These are phyloP conservation scores for Populus euphratica DNA, from an alignment of 345 rosid genomes.

Conservation along the genomic window DNA sequence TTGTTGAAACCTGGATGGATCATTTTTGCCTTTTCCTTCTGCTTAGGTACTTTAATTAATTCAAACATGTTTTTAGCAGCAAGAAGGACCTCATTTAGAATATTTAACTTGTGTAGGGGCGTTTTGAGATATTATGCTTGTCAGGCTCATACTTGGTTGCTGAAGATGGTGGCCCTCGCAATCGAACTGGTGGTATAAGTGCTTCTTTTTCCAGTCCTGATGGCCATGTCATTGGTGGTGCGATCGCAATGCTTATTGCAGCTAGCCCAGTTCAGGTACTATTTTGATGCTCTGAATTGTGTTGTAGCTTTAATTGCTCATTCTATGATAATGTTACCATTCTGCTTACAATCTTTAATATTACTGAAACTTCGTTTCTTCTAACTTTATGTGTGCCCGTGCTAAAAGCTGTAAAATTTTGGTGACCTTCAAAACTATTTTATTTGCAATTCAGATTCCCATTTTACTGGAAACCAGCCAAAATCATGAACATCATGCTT, in stretches of 20 bases:
- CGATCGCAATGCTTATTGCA: conserved; percentile 73
- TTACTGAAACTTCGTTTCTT: background rate
- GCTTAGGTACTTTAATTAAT: background rate
- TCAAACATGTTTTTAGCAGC: background rate
- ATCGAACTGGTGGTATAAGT: conserved; percentile 86
- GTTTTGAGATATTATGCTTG: conserved; percentile 86
- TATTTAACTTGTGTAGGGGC: conserved; percentile 55
- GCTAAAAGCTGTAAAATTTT: background rate
- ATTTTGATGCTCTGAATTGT: background rate
- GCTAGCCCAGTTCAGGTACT: conserved; percentile 80
- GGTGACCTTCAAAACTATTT: background rate
- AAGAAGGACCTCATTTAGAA: conserved; percentile 27
- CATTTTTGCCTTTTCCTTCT: background rate
- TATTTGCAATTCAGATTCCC: background rate
- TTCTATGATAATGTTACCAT: background rate
- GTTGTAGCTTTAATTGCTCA: background rate
- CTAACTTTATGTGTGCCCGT: background rate
- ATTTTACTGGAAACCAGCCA: background rate
- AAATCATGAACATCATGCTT: background rate
- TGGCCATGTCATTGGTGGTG: conserved; percentile 91
- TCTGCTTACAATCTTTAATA: background rate
- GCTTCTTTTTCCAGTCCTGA: conserved; percentile 90
- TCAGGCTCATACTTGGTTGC: conserved; percentile 89
- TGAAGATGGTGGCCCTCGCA: conserved; percentile 78
- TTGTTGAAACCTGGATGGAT: background rate